A percentile compares a stretch with the other conserved stretches of the same genome.
phyloP scores from a whole-genome alignment of 2,329 filamentous ascomycete genomes.

The Eutypella sp. region DNA sequence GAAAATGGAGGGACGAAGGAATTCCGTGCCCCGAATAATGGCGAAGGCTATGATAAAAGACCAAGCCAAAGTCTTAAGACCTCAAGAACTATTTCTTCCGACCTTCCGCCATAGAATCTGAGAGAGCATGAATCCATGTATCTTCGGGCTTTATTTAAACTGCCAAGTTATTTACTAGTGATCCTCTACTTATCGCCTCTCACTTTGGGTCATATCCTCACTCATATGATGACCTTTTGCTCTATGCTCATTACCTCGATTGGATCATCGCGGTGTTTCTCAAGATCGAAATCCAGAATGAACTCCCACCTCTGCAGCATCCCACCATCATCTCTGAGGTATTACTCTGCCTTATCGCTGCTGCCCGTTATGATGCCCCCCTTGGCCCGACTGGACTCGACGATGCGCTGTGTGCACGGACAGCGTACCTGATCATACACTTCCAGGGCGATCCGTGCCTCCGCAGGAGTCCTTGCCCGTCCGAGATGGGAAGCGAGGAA shows the following conservation, averaged over 20 bases:
- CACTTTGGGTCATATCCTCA: too few species aligned
- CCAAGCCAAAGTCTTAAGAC: background rate
- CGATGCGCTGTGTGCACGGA: constrained; percentile 17
- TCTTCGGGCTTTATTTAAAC: background rate
- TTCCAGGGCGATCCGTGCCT: constrained; percentile 11
- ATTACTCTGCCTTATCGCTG: constrained; percentile 3
- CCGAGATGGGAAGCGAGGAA: constrained; percentile 15
- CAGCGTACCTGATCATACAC: constrained; percentile 15
- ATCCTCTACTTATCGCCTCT: too few species aligned
- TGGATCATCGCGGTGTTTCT: constrained; percentile 14
- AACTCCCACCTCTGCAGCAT: constrained; percentile 15
- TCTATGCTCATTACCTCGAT: constrained; percentile 13
- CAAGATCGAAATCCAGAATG: constrained; percentile 15
- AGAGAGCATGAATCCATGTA: background rate
- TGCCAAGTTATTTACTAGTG: too few species aligned
- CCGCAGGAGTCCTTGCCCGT: constrained; percentile 4
- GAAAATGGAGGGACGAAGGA: too few species aligned
- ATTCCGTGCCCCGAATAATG: too few species aligned
- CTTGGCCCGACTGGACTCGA: constrained; percentile 14
- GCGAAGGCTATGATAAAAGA: background rate
- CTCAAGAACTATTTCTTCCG: background rate
- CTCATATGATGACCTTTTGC: too few species aligned
- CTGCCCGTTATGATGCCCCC: constrained; percentile 10
- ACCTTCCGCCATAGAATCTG: background rate
- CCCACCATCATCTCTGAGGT: constrained; percentile 3